Evolutionary conservation across 441 rosid genomes (phyloP).

Genomic region (Omphalea diandra): DNA sequence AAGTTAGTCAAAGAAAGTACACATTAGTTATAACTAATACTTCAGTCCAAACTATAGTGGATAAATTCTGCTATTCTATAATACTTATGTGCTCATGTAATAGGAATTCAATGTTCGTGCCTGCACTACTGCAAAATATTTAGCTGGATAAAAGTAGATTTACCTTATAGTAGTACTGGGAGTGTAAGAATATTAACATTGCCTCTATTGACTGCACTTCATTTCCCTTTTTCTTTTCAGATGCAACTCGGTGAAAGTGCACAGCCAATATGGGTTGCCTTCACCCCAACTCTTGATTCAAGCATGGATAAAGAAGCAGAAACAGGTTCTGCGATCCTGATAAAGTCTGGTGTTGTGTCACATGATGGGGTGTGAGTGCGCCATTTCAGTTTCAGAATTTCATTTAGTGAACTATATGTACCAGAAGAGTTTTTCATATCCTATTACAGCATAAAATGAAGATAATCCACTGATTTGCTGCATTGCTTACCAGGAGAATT

Average conservation of each 20-base stretch:
- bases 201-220: slow-evolving; percentile 6
- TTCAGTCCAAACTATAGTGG: too few species aligned
- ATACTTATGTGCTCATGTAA: background rate
- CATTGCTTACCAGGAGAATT: slow-evolving; percentile 40
- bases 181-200: background rate
- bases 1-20: too few species aligned
- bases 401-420: slow-evolving; percentile 1
- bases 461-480: slow-evolving; percentile 2
- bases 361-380: slow-evolving; percentile 54
- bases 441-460: slow-evolving; percentile 2
- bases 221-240: slow-evolving; percentile 29
- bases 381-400: slow-evolving; percentile 14
- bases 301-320: slow-evolving; percentile 36
- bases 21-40: too few species aligned
- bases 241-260: slow-evolving; percentile 54
- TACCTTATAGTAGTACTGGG: background rate
- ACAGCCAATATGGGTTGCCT: slow-evolving; percentile 60
- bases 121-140: background rate
- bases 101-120: background rate
- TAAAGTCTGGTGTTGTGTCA: slow-evolving; percentile 59
- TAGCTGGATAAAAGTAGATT: background rate
- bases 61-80: background rate
- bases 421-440: background rate
- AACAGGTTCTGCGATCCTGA: slow-evolving; percentile 30
- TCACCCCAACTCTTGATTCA: slow-evolving; percentile 34